Conservation (phyloP, 129 eudicot genomes). For the Gnaphalium uliginosum region DNA sequence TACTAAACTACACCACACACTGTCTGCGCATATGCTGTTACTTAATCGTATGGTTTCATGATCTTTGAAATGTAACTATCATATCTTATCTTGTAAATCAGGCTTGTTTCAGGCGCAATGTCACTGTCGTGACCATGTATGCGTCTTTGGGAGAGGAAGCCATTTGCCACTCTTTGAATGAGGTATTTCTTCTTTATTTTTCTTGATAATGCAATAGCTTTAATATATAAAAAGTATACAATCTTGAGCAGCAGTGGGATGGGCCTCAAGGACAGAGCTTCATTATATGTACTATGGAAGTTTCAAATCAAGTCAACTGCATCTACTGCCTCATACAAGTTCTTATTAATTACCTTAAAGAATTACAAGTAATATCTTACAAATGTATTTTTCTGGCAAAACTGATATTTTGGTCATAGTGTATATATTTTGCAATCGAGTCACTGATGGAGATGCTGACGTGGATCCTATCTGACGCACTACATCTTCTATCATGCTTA, state of each 20-base stretch:
- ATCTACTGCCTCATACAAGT: too few species aligned
- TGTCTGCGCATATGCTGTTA: neutral
- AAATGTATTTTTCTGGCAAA: too few species aligned
- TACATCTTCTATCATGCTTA: neutral
- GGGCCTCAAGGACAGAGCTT: too few species aligned
- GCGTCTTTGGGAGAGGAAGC: constrained; percentile 99
- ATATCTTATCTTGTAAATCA: constrained; percentile 37
- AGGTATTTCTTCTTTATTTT: constrained; percentile 47
- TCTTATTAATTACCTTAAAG: too few species aligned
- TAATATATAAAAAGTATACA: constrained; percentile 8
- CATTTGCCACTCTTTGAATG: constrained; percentile 80
- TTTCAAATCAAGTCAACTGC: too few species aligned
- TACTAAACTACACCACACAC: neutral
- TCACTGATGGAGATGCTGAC: neutral
- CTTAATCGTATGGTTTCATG: constrained; percentile 13
- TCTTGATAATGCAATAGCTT: neutral
- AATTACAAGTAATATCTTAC: too few species aligned
- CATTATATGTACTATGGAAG: too few species aligned
- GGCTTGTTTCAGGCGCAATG: constrained; percentile 96
- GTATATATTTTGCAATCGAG: neutral
- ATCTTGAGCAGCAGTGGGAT: neutral
- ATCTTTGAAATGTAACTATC: constrained; percentile 16
- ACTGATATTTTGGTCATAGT: neutral
- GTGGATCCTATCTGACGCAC: constrained; percentile 9
- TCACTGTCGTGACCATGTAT: constrained; percentile 91